phyloP scores from a whole-genome alignment of 176 grass and related monocot species.

The Cymbopogon citratus region DNA sequence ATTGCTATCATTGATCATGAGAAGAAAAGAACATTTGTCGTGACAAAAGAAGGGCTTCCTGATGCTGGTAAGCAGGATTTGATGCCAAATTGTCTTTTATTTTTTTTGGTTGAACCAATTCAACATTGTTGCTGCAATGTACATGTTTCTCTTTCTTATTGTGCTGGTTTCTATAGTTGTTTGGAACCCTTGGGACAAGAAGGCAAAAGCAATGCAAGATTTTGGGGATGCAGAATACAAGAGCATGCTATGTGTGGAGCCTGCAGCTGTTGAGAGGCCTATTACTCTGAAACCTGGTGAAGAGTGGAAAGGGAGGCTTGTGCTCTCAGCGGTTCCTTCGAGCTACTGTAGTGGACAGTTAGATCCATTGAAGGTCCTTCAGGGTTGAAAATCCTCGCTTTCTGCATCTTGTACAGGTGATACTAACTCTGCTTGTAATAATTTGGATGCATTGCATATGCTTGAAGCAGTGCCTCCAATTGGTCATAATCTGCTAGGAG shows the following conservation, averaged over 20 bases:
- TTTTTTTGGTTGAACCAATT: background rate
- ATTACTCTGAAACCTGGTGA: constrained; percentile 74
- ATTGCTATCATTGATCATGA: constrained; percentile 90
- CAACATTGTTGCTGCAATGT: background rate
- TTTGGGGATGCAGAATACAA: constrained; percentile 76
- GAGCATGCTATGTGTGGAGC: constrained; percentile 74
- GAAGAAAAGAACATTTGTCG: constrained; percentile 80
- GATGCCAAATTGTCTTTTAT: background rate
- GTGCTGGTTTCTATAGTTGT: constrained; percentile 44
- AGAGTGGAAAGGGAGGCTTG: constrained; percentile 75
- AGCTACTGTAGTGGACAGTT: constrained; percentile 83
- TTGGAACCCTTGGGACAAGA: constrained; percentile 96
- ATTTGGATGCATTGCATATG: background rate
- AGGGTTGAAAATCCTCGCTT: constrained; percentile 41
- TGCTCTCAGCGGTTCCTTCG: constrained; percentile 61
- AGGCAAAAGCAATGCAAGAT: constrained; percentile 73
- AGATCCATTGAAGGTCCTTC: constrained; percentile 56
- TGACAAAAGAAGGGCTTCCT: constrained; percentile 76
- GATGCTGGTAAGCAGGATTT: constrained; percentile 59
- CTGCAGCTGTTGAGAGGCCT: constrained; percentile 63
- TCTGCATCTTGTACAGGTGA: constrained; percentile 59
- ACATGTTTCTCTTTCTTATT: constrained; percentile 1
- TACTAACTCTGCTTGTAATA: background rate
- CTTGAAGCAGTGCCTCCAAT: too few species aligned
- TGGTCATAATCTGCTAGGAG: too few species aligned